phyloP scores from a whole-genome alignment of 768 basidiomycete genomes.

The Rhizopogon rudus region DNA sequence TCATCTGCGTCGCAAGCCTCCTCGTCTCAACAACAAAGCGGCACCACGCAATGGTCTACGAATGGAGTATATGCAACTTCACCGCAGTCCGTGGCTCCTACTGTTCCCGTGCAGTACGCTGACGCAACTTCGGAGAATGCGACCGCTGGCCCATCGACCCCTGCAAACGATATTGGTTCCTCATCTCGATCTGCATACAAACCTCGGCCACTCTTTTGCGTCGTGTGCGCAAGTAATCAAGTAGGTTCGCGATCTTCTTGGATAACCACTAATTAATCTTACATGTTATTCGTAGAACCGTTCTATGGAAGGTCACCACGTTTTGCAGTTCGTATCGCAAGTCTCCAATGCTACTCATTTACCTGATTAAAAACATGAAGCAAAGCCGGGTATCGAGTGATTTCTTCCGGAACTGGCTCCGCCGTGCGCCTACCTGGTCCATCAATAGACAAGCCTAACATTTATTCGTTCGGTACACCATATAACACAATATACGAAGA shows the following conservation, averaged over 20 bases:
- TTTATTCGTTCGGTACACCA: constrained; percentile 94
- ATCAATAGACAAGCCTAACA: constrained; percentile 96
- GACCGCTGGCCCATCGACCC: constrained; percentile 1
- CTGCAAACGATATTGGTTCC: constrained; percentile 4
- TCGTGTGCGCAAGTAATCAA: constrained; percentile 99
- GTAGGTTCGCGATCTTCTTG: constrained; percentile 32
- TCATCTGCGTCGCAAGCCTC: constrained; percentile 34
- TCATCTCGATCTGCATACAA: constrained; percentile 38
- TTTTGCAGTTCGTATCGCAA: constrained; percentile 63
- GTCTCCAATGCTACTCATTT: not conserved
- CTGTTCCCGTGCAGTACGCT: not conserved
- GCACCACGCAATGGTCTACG: constrained; percentile 16
- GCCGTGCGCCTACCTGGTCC: constrained; percentile 95
- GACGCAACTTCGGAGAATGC: not conserved
- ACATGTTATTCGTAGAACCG: constrained; percentile 60
- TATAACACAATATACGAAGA: constrained; percentile 96
- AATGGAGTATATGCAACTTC: constrained; percentile 5
- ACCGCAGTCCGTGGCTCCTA: not conserved
- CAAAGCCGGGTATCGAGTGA: constrained; percentile 86
- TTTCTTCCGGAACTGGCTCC: constrained; percentile 94
- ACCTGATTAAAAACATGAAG: constrained; percentile 36
- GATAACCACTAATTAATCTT: constrained; percentile 7
- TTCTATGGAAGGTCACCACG: constrained; percentile 97
- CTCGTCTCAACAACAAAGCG: constrained; percentile 12
- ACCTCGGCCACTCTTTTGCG: constrained; percentile 83